These are phyloP conservation scores for Globisporangium cystogenes DNA, from an alignment of 352 stramenopile species.

Conservation along the genomic window DNA sequence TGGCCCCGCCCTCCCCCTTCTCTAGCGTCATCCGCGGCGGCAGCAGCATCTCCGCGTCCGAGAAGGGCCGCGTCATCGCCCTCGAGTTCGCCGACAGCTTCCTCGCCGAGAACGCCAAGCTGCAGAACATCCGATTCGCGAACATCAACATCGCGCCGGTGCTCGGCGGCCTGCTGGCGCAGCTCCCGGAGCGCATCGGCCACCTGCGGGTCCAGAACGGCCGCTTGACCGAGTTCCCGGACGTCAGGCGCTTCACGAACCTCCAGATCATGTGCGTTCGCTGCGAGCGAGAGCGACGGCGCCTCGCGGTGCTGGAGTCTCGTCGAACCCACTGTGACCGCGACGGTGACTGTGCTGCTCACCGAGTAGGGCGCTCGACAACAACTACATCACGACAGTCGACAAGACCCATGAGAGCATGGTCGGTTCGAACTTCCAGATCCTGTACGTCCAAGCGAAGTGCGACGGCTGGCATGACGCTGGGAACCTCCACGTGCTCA, in stretches of 20 bases:
- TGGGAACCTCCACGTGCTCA: no score
- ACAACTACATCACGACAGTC: slow-evolving; percentile 9
- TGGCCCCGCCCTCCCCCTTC: no score
- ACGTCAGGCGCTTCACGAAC: background rate
- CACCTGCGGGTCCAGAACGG: background rate
- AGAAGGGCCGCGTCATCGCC: slow-evolving; percentile 36
- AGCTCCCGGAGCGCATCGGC: slow-evolving; percentile 6
- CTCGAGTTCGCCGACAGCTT: slow-evolving; percentile 22
- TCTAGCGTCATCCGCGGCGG: slow-evolving; percentile 39
- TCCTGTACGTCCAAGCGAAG: background rate
- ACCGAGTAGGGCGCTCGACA: no score
- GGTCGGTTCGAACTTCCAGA: background rate
- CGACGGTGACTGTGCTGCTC: no score
- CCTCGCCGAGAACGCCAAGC: slow-evolving; percentile 20
- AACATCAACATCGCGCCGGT: slow-evolving; percentile 5
- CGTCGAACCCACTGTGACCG: no score
- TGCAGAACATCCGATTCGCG: slow-evolving; percentile 30
- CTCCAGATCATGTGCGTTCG: background rate
- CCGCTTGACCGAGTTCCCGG: background rate
- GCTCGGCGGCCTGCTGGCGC: background rate
- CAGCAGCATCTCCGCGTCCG: slow-evolving; percentile 21
- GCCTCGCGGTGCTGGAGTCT: no score
- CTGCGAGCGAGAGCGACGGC: no score
- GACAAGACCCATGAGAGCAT: slow-evolving; percentile 1
- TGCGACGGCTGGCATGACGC: no score